Conservation (phyloP, 1,139 yeast species). For the Cylindricascospora bacillispora region DNA sequence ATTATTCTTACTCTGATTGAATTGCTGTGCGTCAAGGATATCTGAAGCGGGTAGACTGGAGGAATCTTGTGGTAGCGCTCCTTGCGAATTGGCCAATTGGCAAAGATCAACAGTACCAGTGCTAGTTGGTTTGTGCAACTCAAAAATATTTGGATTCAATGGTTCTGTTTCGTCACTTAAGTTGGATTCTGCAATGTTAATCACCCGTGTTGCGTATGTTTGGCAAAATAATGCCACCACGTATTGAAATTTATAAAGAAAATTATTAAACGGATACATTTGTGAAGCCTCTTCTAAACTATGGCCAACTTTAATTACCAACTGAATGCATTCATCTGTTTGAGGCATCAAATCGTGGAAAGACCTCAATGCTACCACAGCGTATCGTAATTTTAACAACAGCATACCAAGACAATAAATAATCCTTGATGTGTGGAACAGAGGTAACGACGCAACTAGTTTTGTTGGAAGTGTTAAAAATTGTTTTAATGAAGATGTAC, state of each 20-base stretch:
- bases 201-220: slow-evolving; percentile 45
- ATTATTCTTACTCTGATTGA: background rate
- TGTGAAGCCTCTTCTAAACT: slow-evolving; percentile 19
- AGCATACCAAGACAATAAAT: slow-evolving; percentile 55
- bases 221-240: slow-evolving; percentile 47
- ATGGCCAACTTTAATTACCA: slow-evolving; percentile 34
- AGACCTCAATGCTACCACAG: slow-evolving; percentile 43
- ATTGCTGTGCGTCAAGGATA: background rate
- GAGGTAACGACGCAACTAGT: slow-evolving; percentile 44
- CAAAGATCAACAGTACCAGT: background rate
- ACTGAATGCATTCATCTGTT: slow-evolving; percentile 36
- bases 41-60: too few relatives aligned
- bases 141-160: background rate
- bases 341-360: slow-evolving; percentile 35
- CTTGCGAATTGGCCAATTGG: background rate
- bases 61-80: too few relatives aligned
- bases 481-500: slow-evolving; percentile 40
- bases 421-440: slow-evolving; percentile 50
- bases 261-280: slow-evolving; percentile 35
- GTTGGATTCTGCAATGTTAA: slow-evolving; percentile 1
- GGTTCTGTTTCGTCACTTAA: background rate
- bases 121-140: background rate
- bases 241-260: slow-evolving; percentile 39
- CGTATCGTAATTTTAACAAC: slow-evolving; percentile 43
- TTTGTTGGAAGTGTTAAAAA: slow-evolving; percentile 34